Evolutionary conservation across 169 alveolate species (phyloP), one percentile per base, ranked within the genome.

Genomic region (Plasmodium fragile): DNA sequence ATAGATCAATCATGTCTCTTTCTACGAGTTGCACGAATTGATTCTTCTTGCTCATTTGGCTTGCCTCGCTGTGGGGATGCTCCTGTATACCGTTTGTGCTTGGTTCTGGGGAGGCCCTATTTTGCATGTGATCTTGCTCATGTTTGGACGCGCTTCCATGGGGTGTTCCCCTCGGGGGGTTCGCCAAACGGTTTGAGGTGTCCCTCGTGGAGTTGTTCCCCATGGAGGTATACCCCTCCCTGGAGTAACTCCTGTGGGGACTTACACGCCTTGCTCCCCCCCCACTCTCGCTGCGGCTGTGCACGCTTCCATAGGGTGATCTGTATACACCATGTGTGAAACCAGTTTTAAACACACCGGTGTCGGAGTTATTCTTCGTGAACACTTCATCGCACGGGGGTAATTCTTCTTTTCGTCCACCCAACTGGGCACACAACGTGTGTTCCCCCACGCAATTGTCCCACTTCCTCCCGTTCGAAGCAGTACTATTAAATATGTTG

Each of bases 1-100:
- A 91, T 11, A 91, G 75, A 25, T 71, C 34, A 8, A 91, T 81
- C 83, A 91, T 53, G 83, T 91, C 94, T 1, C 45, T 79, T 91
- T 91, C 94, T 11, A 91, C 94, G 16, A 32, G 32, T 28, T 72
- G 28, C 4, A 91, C 83, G 75, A 91, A 91, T 18, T 80, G 41
- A 3, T 43, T 69, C 75, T 55, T 39, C 49, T 70, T 91, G 13
- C 28, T 8, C 18, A 13, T 59, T 13, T 78, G 78, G 34, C 18
- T 45, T 43, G 70, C 8, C 11, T 70, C 78, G 52, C 7, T 71
- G 28, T 39, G 53, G 43, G 22, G 32, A n/a, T 49, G 28, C 13
- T 81, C 41, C 8, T 0, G 4, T 10, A 43, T n/a, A 70, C 53
- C 43, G 34, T 73, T 71, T 30, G 34, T 18, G 11, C 28, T 87